These are phyloP conservation scores for Phoenix dactylifera DNA, from an alignment of 176 grass and related monocot species.

Conservation along the genomic window DNA sequence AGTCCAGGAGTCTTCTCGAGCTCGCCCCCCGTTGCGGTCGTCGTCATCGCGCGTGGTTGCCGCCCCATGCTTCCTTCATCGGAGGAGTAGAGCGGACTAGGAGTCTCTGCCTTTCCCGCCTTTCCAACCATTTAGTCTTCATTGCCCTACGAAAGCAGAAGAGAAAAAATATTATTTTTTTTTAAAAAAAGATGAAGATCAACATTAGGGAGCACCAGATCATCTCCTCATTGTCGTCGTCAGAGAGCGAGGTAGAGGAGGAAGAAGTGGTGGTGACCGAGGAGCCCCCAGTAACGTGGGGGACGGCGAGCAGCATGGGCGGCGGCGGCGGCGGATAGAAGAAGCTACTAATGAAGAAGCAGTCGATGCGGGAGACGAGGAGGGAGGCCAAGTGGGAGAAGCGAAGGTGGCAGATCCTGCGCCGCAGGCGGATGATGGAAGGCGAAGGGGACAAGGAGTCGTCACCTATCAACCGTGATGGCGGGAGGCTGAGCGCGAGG, in stretches of 20 bases:
- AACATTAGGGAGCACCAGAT: not conserved
- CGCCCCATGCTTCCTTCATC: no score
- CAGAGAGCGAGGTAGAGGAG: not conserved
- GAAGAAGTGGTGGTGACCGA: not conserved
- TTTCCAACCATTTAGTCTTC: not conserved
- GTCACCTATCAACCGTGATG: not conserved
- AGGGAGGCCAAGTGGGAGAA: slow-evolving; percentile 24
- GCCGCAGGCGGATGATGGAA: not conserved
- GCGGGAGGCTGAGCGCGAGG: not conserved
- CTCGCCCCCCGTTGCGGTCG: not conserved
- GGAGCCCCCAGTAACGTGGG: not conserved
- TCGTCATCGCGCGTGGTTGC: no score
- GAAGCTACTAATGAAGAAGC: slow-evolving; percentile 10
- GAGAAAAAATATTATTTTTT: no score
- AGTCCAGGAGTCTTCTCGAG: slow-evolving; percentile 3
- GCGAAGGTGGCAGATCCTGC: not conserved
- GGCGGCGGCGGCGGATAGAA: not conserved
- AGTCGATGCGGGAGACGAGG: slow-evolving; percentile 19
- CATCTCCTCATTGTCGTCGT: not conserved
- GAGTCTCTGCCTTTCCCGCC: no score
- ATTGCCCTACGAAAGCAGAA: no score
- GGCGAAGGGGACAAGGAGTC: not conserved
- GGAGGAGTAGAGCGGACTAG: no score
- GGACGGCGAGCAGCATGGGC: not conserved
- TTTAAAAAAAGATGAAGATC: not conserved